Evolutionary conservation across 805 yeast genomes (phyloP), one percentile per base, ranked within the genome.

Genomic region (baker's yeast (Saccharomyces cerevisiae)): DNA sequence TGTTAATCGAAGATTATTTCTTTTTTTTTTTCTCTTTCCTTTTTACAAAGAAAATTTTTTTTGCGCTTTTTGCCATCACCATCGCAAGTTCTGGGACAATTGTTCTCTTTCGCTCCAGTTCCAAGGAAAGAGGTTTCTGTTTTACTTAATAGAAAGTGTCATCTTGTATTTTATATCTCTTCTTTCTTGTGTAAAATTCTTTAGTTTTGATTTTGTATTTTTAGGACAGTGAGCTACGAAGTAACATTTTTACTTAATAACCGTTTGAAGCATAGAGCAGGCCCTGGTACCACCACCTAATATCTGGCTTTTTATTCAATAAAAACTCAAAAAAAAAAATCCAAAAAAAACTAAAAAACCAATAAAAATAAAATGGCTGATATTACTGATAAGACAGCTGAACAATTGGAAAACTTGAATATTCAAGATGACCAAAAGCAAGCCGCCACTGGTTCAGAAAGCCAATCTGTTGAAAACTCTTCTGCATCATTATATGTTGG

Each of bases 401-500:
- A 69, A 58, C 70, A 69, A 62, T 63, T 70, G 62, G 72, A 66
- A 57, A 62, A 69, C 54, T 61, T 70, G 57, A 63, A 61, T 48
- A 64, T 70, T 55, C 61, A 63, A 52, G 72, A 69, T 50, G 68
- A 68, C 36, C 65, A 68, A 53, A 62, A 58, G 43, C 51, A 72
- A 55, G 72, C 73, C 50, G 65, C 71, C 49, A 62, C 65, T 49
- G 55, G 63, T 48, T 62, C 60, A 51, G 62, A 52, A 30, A 65
- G 58, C 53, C 62, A 62, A 49, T 48, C 52, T 36, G 50, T 79
- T 59, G 76, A 82, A 53, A 85, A 80, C 67, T 74, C 80, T 57
- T 77, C 86, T 57, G 94, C 94, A 60, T 89, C 97, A 49, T 83
- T 94, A 66, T 94, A 94, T 76, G 98, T 94, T 70, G 98, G 99